Base-by-base conservation (phyloP, 2,329 filamentous ascomycete species). In the Fusarium secorum region DNA sequence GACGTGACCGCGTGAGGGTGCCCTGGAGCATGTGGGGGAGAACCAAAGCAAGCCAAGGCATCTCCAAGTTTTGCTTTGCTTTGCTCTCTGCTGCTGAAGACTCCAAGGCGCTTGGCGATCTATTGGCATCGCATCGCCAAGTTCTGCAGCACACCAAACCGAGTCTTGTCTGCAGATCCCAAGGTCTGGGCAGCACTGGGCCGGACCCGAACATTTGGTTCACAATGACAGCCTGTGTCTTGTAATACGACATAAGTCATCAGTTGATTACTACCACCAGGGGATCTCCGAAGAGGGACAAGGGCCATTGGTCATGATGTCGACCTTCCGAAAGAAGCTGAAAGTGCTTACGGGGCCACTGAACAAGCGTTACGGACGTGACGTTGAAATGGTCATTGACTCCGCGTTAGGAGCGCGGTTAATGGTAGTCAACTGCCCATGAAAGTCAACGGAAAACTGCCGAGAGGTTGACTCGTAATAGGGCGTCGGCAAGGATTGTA, bases 321-420 rank as follows among this genome's bases (percentile, higher is more conserved):
- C 53, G 66, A 75, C 72, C 74, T 75, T 75, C 73, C 73, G 30
- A 53, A 75, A 70, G 30, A 42, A 73, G 73, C 49, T 46, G 62
- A 75, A 64, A 48, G 52, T 70, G 33, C 60, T 64, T 68, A 75
- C 38, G 63, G 64, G 48, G 41, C 48, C 44, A 52, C 22, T 41
- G 32, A 28, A 20, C 49, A 59, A 36, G 24, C 26, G 54, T 66
- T 54, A 41, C 38, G 59, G 52, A 58, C 60, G 58, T 63, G 68
- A 68, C 61, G 53, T 64, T 46, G 42, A 51, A 58, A 56, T 70
- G 58, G 49, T 57, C 39, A 28, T 59, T 33, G 30, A 58, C 68
- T 71, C 64, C 38, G 41, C 68, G 52, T 44, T 54, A 62, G 49
- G 39, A 49, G 55, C 65, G 66, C 66, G 66, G 41, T 41, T 70